Base-by-base conservation (phyloP, 305 asterid species). In the Lippia alba region DNA sequence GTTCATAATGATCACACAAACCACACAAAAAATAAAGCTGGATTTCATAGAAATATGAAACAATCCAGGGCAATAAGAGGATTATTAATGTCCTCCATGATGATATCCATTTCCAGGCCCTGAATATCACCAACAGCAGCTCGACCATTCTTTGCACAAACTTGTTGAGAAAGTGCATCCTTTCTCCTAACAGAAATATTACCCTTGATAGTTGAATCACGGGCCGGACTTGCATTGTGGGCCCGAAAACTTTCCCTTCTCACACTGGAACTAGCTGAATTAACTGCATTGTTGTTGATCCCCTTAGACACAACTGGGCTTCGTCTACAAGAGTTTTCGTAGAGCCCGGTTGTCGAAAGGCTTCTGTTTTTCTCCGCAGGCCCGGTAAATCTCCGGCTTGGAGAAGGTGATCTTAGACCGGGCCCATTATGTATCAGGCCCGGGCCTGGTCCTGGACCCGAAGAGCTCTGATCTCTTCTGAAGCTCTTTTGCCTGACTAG, bases 51-150 rank as follows among this genome's bases (percentile, higher is more conserved):
- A 61, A 90, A 90, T 76, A 90, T 90, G 73, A 90, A 90, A 74
- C 96, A 90, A 74, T 90, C 97, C 87, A 90, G 76, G 19, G 97
- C 93, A 65, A 90, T 86, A 8, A 61, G 90, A 46, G 97, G 96
- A 79, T 88, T 90, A 19, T 82, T 63, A 19, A 88, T 67, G 61
- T 90, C 94, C 76, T 90, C 93, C 84, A 79, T 70, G 20, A 83
- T 67, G 32, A 65, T 44, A 80, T 88, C 90, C 69, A 77, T 73
- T 49, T 72, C 81, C 48, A 53, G 69, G 40, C 70, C 41, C 49
- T 76, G 58, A 9, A 33, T 73, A 45, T 77, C 79, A 69, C 69
- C 84, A 56, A 34, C 65, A 11, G 45, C 80, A 57, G 15, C 78
- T 63, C 61, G 82, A 45, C 62, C 88, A 63, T 67, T 81, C 65